Conservation (phyloP, 768 basidiomycete species). For the Suillus hirtellus region DNA sequence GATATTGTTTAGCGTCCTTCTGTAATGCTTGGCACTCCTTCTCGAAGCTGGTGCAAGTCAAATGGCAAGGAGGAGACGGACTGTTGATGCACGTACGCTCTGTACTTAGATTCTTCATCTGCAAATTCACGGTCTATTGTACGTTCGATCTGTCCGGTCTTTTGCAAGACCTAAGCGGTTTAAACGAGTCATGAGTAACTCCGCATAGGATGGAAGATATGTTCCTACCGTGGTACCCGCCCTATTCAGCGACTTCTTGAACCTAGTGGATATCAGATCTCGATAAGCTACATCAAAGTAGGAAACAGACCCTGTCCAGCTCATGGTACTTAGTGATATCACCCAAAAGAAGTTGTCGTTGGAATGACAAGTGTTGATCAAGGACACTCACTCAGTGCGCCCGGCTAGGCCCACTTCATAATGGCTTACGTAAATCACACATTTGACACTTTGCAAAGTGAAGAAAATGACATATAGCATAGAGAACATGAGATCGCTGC, state of each 20-base stretch:
- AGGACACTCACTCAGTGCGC: not conserved
- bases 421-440: not conserved
- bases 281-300: conserved; percentile 1
- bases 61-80: conserved; percentile 6
- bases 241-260: conserved; percentile 92
- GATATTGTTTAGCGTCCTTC: conserved; percentile 93
- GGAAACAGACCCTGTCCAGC: conserved; percentile 53
- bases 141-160: conserved; percentile 96
- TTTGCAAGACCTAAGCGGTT: conserved; percentile 77
- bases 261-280: conserved; percentile 42
- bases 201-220: conserved; percentile 81
- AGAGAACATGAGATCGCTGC: not conserved
- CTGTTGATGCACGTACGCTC: conserved; percentile 58
- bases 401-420: not conserved
- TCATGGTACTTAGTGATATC: conserved; percentile 35
- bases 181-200: conserved; percentile 7
- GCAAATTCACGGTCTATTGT: conserved; percentile 93
- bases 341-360: not conserved
- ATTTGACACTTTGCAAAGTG: not conserved
- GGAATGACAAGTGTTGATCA: conserved; percentile 1
- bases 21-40: conserved; percentile 93
- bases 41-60: conserved; percentile 66
- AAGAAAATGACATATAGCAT: not conserved
- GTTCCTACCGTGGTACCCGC: conserved; percentile 81
- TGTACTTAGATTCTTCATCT: conserved; percentile 89